Evolutionary conservation across 805 yeast species (phyloP).

Genomic region (Blastobotrys peoriensis): DNA sequence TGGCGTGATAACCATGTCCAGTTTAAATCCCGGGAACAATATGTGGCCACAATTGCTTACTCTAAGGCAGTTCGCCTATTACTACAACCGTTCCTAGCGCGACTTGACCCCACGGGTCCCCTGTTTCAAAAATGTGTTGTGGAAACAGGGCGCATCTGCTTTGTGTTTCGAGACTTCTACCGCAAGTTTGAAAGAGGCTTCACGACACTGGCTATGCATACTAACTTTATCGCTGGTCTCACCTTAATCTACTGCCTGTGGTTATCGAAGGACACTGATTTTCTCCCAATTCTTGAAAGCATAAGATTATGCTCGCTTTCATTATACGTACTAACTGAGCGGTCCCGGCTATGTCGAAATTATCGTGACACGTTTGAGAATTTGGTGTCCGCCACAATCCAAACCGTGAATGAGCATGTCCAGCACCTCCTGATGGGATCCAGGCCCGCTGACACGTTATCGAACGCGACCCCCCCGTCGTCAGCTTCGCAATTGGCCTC

Average conservation of each 20-base stretch:
- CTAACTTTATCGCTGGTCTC: constrained; percentile 63
- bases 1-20: constrained; percentile 43
- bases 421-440: neutral
- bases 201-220: constrained; percentile 60
- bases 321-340: constrained; percentile 59
- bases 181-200: constrained; percentile 58
- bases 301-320: constrained; percentile 60
- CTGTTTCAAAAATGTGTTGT: constrained; percentile 62
- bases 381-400: constrained; percentile 57
- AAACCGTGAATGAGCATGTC: constrained; percentile 48
- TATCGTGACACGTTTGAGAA: constrained; percentile 66
- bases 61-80: constrained; percentile 53
- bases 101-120: constrained; percentile 54
- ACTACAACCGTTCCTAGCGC: constrained; percentile 59
- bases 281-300: constrained; percentile 44
- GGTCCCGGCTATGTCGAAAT: constrained; percentile 54
- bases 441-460: neutral
- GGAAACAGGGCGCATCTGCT: constrained; percentile 67
- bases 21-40: constrained; percentile 39
- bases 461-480: neutral
- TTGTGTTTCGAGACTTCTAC: constrained; percentile 55
- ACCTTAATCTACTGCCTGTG: constrained; percentile 61
- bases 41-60: constrained; percentile 53
- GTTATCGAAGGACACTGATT: constrained; percentile 49
- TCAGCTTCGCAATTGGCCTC: neutral